Base-by-base conservation (phyloP, 495 filamentous ascomycete genomes). In the Trichoderma reesei region DNA sequence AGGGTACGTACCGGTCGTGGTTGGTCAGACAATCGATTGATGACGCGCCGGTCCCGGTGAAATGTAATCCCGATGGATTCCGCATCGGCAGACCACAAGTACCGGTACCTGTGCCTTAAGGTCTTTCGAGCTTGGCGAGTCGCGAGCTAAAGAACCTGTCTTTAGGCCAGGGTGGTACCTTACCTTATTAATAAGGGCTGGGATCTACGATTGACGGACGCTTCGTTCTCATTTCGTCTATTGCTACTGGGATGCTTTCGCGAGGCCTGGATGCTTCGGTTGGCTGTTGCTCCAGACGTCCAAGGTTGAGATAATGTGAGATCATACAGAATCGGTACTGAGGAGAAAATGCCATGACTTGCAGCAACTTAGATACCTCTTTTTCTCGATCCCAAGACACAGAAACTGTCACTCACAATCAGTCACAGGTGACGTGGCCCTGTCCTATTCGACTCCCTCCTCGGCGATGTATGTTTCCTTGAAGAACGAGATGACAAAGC, bases 161-260 rank as follows among this genome's bases (percentile, higher is more conserved):
- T 56, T 13, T 10, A n/a, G 63, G 36, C 60, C 41, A 61, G 16
- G 44, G 41, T 44, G 5, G 59, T n/a, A n/a, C n/a, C n/a, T n/a
- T n/a, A n/a, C n/a, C n/a, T n/a, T n/a, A n/a, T n/a, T n/a, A n/a
- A n/a, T 26, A 56, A 34, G 51, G 51, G 51, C 51, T 26, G 31
- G 51, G 51, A 56, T 56, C 51, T 56, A 34, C 51, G 51, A 56
- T 56, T 56, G 51, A 56, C 51, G 20, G n/a, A n/a, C n/a, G n/a
- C 51, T 56, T 46, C 51, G 51, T 56, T n/a, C 51, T 56, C 51
- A 56, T 56, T 56, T 56, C 51, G 51, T 11, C 51, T 56, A 39
- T n/a, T n/a, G n/a, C n/a, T n/a, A n/a, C 42, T 46, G 34, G 10
- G 51, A 56, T 26, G 51, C 20, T 10, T 34, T 56, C 51, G 37